Base-by-base conservation (phyloP, 805 yeast species). In the Blastobotrys americana region DNA sequence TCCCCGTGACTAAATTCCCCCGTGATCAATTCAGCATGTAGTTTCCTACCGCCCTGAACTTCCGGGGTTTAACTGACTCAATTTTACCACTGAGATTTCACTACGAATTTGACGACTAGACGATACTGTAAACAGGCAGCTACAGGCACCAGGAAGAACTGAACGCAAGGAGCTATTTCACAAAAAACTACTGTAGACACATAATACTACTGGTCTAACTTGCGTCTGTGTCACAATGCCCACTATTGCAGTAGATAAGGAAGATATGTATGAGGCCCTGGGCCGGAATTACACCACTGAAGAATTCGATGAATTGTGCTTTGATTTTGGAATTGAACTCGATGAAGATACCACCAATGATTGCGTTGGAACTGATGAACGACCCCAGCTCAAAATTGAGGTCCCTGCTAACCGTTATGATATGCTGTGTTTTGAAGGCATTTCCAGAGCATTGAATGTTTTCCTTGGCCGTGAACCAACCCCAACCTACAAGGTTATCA, bases 321-420 rank as follows among this genome's bases (percentile, higher is more conserved):
- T 93, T 71, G 94, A 90, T 61, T 93, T 89, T 57, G 99, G 99
- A 58, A 80, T 93, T 55, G 99, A 93, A 71, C 76, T 93, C 50
- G 99, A 93, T 65, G 99, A 94, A 69, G 97, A 94, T 65, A 87
- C 95, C 61, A 84, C 95, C 36, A 86, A 83, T 31, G 80, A 76
- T 39, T 60, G 56, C 58, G 96, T 88, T 69, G 73, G 87, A 45
- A 96, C 89, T 61, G 97, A 90, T 61, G 95, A 86, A 67, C 82
- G 96, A 65, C 97, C 99, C n/a, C 94, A 90, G 67, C 75, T 86
- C 58, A 93, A 93, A 70, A 87, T 93, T 59, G 99, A 93, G 66
- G 81, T 94, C 52, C 97, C 96, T 47, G 99, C 99, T 51, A 93
- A 93, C 70, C 84, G 99, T 31, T 94, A 93, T 62, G 99, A 93